These are phyloP conservation scores for Aspergillus sp. DNA, from an alignment of 2,329 filamentous ascomycete genomes.

Conservation along the genomic window DNA sequence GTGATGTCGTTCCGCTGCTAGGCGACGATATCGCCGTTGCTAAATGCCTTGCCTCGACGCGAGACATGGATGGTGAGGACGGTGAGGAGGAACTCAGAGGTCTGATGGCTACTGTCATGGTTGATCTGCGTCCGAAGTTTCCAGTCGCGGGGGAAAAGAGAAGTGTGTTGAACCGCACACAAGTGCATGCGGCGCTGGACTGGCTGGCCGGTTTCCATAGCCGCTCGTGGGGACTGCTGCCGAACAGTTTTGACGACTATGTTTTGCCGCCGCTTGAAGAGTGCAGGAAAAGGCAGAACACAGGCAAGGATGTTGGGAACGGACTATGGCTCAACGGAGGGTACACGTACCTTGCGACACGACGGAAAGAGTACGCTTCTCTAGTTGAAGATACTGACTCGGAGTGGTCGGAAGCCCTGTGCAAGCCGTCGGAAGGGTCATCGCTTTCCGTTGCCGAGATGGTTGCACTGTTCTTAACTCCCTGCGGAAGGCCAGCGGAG, in stretches of 20 bases:
- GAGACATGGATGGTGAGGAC: constrained; percentile 11
- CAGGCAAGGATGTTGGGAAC: constrained; percentile 9
- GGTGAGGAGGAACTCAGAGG: constrained; percentile 19
- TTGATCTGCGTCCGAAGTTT: constrained; percentile 50
- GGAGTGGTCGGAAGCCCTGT: constrained; percentile 54
- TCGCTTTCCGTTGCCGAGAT: constrained; percentile 45
- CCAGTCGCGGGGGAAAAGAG: constrained; percentile 46
- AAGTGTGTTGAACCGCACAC: constrained; percentile 40
- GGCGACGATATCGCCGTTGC: constrained; percentile 45
- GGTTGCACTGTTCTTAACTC: constrained; percentile 49
- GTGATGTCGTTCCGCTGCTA: constrained; percentile 49
- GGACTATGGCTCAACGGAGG: constrained; percentile 61
- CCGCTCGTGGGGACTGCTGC: constrained; percentile 42
- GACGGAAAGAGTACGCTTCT: constrained; percentile 50
- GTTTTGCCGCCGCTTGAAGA: constrained; percentile 54
- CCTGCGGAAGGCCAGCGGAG: constrained; percentile 42
- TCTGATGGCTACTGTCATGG: constrained; percentile 53
- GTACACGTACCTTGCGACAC: constrained; percentile 64
- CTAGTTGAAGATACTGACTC: constrained; percentile 45
- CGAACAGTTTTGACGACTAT: constrained; percentile 21
- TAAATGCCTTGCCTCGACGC: constrained; percentile 45
- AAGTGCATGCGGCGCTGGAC: constrained; percentile 52
- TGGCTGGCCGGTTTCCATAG: constrained; percentile 62
- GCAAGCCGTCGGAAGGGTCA: constrained; percentile 22
- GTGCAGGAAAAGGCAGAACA: constrained; percentile 23